These are phyloP conservation scores for Kluyveromyces wickerhamii DNA, from an alignment of 805 yeast genomes.

Conservation along the genomic window DNA sequence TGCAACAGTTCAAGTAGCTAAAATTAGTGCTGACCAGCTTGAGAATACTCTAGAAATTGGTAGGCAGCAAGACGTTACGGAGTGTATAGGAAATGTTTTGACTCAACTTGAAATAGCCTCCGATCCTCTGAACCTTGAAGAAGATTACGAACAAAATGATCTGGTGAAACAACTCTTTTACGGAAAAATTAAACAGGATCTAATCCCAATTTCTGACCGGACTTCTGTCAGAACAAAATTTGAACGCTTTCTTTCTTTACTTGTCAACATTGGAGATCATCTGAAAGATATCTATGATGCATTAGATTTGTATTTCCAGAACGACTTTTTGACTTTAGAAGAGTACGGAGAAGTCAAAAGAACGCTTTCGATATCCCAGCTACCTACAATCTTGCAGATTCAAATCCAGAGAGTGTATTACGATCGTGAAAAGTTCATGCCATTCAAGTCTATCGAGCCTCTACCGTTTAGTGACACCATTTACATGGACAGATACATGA, in stretches of 20 bases:
- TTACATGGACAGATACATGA: conserved; percentile 83
- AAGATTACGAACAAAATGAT: conserved; percentile 77
- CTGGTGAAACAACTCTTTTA: conserved; percentile 71
- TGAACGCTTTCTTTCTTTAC: conserved; percentile 73
- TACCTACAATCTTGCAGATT: conserved; percentile 80
- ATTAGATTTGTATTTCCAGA: conserved; percentile 70
- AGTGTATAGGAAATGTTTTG: conserved; percentile 89
- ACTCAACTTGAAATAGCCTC: conserved; percentile 86
- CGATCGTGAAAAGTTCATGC: conserved; percentile 62
- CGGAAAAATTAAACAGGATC: conserved; percentile 76
- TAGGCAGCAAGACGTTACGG: conserved; percentile 95
- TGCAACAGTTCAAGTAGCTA: conserved; percentile 21
- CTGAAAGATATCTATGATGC: conserved; percentile 89
- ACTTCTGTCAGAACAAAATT: conserved; percentile 40
- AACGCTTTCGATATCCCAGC: conserved; percentile 56
- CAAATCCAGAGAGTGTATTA: conserved; percentile 93
- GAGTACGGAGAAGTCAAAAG: conserved; percentile 68
- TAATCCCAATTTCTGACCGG: conserved; percentile 41
- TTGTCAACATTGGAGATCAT: conserved; percentile 81
- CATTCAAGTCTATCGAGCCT: conserved; percentile 77
- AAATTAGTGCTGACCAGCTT: conserved; percentile 49
- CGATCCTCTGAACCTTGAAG: conserved; percentile 55
- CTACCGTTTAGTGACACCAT: conserved; percentile 70
- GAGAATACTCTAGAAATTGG: conserved; percentile 74
- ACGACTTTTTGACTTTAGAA: conserved; percentile 57